Evolutionary conservation across 495 filamentous ascomycete species (phyloP), one percentile per base, ranked within the genome.

Genomic region (Diplogelasinospora grovesii): DNA sequence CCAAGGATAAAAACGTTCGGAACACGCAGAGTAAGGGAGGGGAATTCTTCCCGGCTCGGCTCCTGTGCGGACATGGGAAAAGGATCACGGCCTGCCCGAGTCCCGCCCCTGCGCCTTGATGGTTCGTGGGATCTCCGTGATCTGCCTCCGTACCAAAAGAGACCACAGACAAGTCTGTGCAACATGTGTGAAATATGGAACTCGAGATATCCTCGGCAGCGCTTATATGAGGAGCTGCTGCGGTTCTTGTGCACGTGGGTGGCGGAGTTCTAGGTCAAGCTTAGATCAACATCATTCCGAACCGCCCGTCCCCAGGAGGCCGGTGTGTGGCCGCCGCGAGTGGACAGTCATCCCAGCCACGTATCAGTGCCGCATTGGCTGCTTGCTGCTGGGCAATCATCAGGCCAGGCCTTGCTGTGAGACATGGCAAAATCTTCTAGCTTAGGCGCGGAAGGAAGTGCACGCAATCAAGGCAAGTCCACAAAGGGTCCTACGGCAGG

Each of bases 31-130:
- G 21, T 34, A 23, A 46, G n/a, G n/a, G n/a, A n/a, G n/a, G n/a
- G 37, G 41, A 41, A 46, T 27, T 48, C 33, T 43, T 27, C 46
- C 45, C 50, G 44, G 44, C 44, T 50, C 46, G 41, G 40, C 47
- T 46, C 16, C 34, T 36, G n/a, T 30, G 13, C 10, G 29, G 31
- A 42, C 34, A 25, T 8, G 21, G 27, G 36, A 40, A n/a, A n/a
- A n/a, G n/a, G n/a, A n/a, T n/a, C n/a, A n/a, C n/a, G n/a, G n/a
- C n/a, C n/a, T n/a, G n/a, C n/a, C n/a, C n/a, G n/a, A 38, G 28
- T 22, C 20, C 35, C 37, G 33, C 18, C 31, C n/a, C 25, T 21
- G 23, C 19, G n/a, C 22, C 33, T 39, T 15, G 30, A 30, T 41
- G 41, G 46, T 38, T 45, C 36, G 46, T 40, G 25, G 23, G 43